Percentiles rank a stretch among this genome's conserved stretches.
These are phyloP conservation scores for Phytophthora capsici DNA, from an alignment of 352 stramenopile species.

Conservation along the genomic window DNA sequence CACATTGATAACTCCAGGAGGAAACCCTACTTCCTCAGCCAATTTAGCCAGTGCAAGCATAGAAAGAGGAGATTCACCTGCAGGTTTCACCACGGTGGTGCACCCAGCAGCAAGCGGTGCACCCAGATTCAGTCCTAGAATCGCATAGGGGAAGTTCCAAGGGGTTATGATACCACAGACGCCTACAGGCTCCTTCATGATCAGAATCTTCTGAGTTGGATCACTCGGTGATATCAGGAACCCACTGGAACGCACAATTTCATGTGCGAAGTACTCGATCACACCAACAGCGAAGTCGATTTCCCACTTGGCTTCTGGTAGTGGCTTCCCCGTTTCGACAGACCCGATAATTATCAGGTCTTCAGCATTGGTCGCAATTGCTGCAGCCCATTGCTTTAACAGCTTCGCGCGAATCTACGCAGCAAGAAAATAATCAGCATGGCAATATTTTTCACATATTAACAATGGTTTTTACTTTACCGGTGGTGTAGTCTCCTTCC, in stretches of 20 bases:
- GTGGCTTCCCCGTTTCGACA: slow-evolving; percentile 96
- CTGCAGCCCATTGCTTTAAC: slow-evolving; percentile 73
- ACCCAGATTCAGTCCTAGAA: slow-evolving; percentile 96
- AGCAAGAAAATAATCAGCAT: neutral
- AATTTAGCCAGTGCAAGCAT: slow-evolving; percentile 92
- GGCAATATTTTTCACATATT: neutral
- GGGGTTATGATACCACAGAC: slow-evolving; percentile 95
- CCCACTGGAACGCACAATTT: slow-evolving; percentile 87
- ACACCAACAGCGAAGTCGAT: slow-evolving; percentile 93
- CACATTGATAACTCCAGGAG: slow-evolving; percentile 88
- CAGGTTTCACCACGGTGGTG: slow-evolving; percentile 95
- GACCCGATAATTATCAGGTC: slow-evolving; percentile 93
- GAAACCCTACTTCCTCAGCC: slow-evolving; percentile 83
- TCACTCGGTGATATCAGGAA: slow-evolving; percentile 73
- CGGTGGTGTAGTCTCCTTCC: slow-evolving; percentile 70
- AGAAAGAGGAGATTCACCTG: slow-evolving; percentile 95
- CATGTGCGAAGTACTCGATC: slow-evolving; percentile 96
- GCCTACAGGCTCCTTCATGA: slow-evolving; percentile 92
- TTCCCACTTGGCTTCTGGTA: slow-evolving; percentile 93
- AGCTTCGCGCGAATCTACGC: slow-evolving; percentile 52
- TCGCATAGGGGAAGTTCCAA: slow-evolving; percentile 98
- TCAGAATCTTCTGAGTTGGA: slow-evolving; percentile 65
- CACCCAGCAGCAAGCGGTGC: slow-evolving; percentile 94
- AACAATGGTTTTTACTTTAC: slow-evolving; percentile 30
- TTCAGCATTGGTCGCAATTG: slow-evolving; percentile 63